Base-by-base conservation (phyloP, 257 asterid genomes). In the Solanum neorickii region DNA sequence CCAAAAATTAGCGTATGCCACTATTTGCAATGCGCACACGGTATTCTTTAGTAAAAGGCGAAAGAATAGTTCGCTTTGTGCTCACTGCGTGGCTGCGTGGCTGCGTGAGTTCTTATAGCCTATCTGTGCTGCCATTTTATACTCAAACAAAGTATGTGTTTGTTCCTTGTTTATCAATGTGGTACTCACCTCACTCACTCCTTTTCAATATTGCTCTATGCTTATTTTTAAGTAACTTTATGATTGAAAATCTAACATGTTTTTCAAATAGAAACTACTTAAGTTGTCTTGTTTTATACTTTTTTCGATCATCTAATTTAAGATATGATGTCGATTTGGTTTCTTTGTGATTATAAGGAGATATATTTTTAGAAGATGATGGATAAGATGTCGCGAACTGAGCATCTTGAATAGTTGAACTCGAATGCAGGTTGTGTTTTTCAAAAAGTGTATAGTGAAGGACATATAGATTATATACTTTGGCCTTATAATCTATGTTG, bases 91-190 rank as follows among this genome's bases (percentile, higher is more conserved):
- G 72, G 72, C 72, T 65, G 31, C 15, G 14, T 68, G 6, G 72
- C 72, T 65, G 31, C 15, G 14, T 68, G 6, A 14, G 5, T 3
- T 18, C 0, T 18, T 0, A 0, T 27, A 29, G 31, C 31, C 31
- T 2, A 29, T 29, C 31, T 29, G 31, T 29, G 31, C 31, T 29
- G 31, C 31, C 27, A 27, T 27, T 27, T 27, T 27, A 27, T 27
- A 27, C 27, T 27, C 27, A 27, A 27, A 27, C 27, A 27, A 27
- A 27, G 27, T 27, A 27, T 27, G 27, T 27, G 27, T 27, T 27
- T 27, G 27, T 27, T 27, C 27, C 27, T 27, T 27, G 27, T 27
- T 27, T 31, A 8, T 33, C 25, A 2, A 70, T 29, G 77, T 70
- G 77, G 77, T 31, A 70, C 7, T 70, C 41, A 3, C 41, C 39